Evolutionary conservation across 805 yeast genomes (phyloP), one percentile per base, ranked within the genome.

Genomic region (Cyberlindnera mississippiensis): DNA sequence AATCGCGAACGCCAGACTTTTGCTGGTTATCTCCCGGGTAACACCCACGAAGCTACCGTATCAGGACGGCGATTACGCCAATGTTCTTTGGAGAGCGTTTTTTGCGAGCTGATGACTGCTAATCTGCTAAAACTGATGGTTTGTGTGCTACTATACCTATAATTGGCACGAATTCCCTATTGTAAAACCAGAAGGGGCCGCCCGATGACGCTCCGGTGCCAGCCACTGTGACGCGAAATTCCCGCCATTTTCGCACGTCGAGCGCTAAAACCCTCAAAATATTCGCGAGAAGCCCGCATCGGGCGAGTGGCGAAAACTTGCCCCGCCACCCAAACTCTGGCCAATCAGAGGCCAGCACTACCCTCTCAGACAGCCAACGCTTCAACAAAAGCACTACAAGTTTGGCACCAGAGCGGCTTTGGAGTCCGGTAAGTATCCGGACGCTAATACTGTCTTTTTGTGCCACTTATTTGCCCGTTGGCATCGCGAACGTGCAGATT

Each of bases 21-120:
- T 6, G 24, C 33, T 17, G 29, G 28, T 4, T n/a, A n/a, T 39
- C 37, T 33, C 42, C 42, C 37, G 42, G 42, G 42, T 39, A 39
- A 39, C 42, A 11, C 34, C 34, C 30, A 22, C 37, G 22, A 24
- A 12, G 14, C 17, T 33, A 22, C 36, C 36, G 28, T 13, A 14
- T 33, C 12, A 4, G 36, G 36, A 17, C 4, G 26, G 8, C 9
- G 24, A 20, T 9, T 20, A 20, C 24, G 24, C 6, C 24, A 20
- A 6, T n/a, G n/a, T n/a, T n/a, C n/a, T n/a, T n/a, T n/a, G n/a
- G n/a, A n/a, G n/a, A n/a, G n/a, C n/a, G n/a, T n/a, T n/a, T n/a
- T n/a, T n/a, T n/a, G n/a, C n/a, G n/a, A n/a, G n/a, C n/a, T n/a
- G n/a, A n/a, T n/a, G n/a, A n/a, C n/a, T n/a, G n/a, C n/a, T n/a